These are phyloP conservation scores for Aspergillus hancockii DNA, from an alignment of 495 filamentous ascomycete genomes.

Conservation along the genomic window DNA sequence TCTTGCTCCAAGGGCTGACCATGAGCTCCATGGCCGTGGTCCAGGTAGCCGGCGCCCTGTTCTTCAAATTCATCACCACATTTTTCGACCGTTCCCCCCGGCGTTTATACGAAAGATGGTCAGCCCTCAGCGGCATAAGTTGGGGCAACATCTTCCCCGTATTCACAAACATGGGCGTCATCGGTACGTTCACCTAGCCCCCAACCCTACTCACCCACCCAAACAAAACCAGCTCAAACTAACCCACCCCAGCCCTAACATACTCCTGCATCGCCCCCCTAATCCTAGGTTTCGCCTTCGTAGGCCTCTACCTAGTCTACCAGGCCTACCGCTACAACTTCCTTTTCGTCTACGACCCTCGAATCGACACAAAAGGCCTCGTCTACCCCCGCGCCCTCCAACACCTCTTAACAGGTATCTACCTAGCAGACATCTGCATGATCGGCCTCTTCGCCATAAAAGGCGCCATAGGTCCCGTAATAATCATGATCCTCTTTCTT, in stretches of 20 bases:
- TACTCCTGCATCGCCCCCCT: conserved; percentile 86
- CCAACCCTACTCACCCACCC: no score
- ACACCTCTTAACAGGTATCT: conserved; percentile 81
- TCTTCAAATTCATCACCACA: conserved; percentile 74
- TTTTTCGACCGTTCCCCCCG: conserved; percentile 64
- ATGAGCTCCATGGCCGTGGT: conserved; percentile 71
- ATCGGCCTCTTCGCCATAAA: conserved; percentile 81
- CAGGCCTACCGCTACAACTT: conserved; percentile 90
- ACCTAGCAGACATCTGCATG: conserved; percentile 80
- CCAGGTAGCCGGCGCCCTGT: conserved; percentile 68
- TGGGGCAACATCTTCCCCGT: conserved; percentile 88
- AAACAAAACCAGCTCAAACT: neutral
- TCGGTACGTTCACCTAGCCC: conserved; percentile 47
- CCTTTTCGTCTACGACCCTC: conserved; percentile 79
- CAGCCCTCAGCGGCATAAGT: conserved; percentile 57
- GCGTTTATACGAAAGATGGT: conserved; percentile 63
- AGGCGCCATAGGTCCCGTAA: conserved; percentile 66
- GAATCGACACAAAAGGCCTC: conserved; percentile 84
- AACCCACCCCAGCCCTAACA: conserved; percentile 53
- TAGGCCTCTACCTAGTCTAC: conserved; percentile 81
- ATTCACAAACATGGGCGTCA: conserved; percentile 85
- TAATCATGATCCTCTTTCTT: conserved; percentile 77
- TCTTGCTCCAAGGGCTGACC: conserved; percentile 82
- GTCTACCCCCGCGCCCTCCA: conserved; percentile 86
- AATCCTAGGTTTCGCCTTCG: conserved; percentile 77